Conservation (phyloP, 768 basidiomycete genomes). For the Mycena leptocephala region DNA sequence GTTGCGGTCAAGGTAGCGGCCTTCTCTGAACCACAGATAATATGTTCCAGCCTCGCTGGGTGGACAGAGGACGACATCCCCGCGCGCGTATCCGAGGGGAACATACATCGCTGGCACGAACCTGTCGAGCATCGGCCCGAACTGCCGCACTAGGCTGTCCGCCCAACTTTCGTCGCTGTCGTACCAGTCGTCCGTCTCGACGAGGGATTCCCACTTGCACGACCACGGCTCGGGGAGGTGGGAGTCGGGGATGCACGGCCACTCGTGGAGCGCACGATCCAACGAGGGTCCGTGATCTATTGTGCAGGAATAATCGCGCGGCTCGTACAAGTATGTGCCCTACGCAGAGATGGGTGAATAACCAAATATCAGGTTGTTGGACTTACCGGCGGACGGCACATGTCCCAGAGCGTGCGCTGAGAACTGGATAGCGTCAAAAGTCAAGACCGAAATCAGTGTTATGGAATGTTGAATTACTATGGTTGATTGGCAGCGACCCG, state of each 20-base stretch:
- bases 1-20: too few relatives aligned
- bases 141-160: neutral
- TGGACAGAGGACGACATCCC: neutral
- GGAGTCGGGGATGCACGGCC: neutral
- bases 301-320: neutral
- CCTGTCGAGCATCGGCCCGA: neutral
- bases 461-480: neutral
- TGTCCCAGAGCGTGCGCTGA: conserved; percentile 2
- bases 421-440: neutral
- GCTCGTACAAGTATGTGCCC: neutral
- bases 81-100: neutral
- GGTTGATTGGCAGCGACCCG: conserved; percentile 1
- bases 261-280: neutral
- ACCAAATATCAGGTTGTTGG: neutral
- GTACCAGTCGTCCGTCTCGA: neutral
- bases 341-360: neutral
- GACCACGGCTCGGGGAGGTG: conserved; percentile 11
- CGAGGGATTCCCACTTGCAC: neutral
- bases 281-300: neutral
- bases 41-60: neutral
- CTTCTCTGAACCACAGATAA: neutral
- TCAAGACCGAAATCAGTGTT: neutral
- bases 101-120: neutral
- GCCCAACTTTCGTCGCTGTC: neutral
- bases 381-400: neutral